A percentile compares a stretch with the other conserved stretches of the same genome.
Evolutionary conservation across 345 rosid genomes (phyloP).

Genomic region (Eucalyptus polybractea): DNA sequence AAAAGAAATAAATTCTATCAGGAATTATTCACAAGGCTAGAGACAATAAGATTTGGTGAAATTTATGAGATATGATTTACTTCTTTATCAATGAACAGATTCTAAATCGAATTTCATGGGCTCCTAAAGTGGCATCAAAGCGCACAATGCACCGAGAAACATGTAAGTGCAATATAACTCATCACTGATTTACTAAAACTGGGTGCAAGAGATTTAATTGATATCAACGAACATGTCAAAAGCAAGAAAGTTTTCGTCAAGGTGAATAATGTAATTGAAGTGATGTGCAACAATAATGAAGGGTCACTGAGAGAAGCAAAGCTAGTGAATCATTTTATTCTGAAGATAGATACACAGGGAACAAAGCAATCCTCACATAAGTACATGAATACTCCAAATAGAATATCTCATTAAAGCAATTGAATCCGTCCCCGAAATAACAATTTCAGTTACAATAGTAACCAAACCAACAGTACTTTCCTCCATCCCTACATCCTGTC

Average conservation of each 20-base stretch:
- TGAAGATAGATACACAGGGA: not conserved
- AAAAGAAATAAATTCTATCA: too few species aligned
- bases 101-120: too few species aligned
- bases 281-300: not conserved
- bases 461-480: constrained; percentile 10
- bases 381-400: too few species aligned
- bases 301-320: not conserved
- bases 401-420: not conserved
- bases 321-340: not conserved
- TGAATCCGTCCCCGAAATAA: not conserved
- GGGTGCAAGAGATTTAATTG: not conserved
- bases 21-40: too few species aligned
- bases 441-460: constrained; percentile 43
- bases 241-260: too few species aligned
- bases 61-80: too few species aligned
- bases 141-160: too few species aligned
- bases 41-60: too few species aligned
- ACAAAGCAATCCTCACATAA: not conserved
- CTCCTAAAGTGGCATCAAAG: too few species aligned
- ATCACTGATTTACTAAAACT: too few species aligned
- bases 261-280: not conserved
- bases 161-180: not conserved
- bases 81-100: too few species aligned
- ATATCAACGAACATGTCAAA: not conserved
- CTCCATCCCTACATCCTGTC: too few species aligned